Percentiles rank a stretch among this genome's conserved stretches.
Evolutionary conservation across 805 yeast species (phyloP).

Genomic region (Crinitomyces ghanaensis): DNA sequence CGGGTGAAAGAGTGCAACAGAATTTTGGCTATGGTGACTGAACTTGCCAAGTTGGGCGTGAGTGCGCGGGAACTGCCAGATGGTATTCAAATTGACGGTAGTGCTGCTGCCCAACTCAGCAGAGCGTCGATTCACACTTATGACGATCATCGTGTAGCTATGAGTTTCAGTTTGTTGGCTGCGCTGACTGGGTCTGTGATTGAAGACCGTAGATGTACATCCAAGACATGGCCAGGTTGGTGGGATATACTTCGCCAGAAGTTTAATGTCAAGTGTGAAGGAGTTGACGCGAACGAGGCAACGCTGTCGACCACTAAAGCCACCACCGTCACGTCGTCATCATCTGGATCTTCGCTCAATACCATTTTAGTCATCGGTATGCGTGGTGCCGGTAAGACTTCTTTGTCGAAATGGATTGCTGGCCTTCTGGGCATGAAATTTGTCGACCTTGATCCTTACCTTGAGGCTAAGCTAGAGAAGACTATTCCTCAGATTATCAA

Average conservation of each 20-base stretch:
- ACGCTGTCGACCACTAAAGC: conserved; percentile 12
- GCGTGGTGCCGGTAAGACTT: conserved; percentile 96
- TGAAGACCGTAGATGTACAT: conserved; percentile 83
- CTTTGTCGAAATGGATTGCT: conserved; percentile 73
- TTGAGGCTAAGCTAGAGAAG: conserved; percentile 43
- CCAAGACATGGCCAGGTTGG: conserved; percentile 99
- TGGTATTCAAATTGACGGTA: conserved; percentile 81
- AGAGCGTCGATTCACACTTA: conserved; percentile 59
- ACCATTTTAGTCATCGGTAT: conserved; percentile 82
- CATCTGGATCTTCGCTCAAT: conserved; percentile 31
- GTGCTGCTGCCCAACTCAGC: conserved; percentile 41
- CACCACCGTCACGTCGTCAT: conserved; percentile 8
- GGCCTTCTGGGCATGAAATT: conserved; percentile 45
- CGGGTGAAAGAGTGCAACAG: conserved; percentile 96
- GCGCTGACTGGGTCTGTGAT: conserved; percentile 53
- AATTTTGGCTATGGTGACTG: conserved; percentile 86
- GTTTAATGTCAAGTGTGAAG: conserved; percentile 57
- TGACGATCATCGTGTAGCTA: conserved; percentile 97
- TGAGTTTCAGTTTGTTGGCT: conserved; percentile 87
- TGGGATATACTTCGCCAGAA: conserved; percentile 81
- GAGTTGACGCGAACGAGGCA: conserved; percentile 62
- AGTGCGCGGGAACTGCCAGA: conserved; percentile 75
- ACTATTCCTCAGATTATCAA: conserved; percentile 37
- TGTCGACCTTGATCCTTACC: conserved; percentile 63
- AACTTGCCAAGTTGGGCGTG: conserved; percentile 86